phyloP scores from a whole-genome alignment of 2,329 filamentous ascomycete species.

The Mycosphaerella sp. region DNA sequence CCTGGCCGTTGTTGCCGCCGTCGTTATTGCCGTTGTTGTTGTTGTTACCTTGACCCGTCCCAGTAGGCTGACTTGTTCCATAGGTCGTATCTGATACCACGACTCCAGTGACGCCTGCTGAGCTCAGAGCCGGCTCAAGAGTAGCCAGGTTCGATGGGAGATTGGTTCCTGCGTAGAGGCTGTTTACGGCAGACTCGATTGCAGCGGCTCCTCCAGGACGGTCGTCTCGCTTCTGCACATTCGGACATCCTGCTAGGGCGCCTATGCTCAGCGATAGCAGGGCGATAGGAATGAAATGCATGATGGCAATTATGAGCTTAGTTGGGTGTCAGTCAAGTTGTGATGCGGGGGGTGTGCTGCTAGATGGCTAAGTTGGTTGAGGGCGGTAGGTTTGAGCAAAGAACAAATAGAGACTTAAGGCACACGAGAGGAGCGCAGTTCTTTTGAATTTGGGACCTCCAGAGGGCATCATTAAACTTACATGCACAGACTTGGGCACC shows the following conservation, averaged over 20 bases:
- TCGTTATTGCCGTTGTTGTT: background rate
- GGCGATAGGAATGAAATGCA: background rate
- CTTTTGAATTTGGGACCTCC: background rate
- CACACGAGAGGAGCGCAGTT: background rate
- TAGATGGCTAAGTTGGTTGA: background rate
- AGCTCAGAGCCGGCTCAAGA: constrained; percentile 10
- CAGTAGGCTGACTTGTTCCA: constrained; percentile 1
- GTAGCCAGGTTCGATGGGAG: constrained; percentile 3
- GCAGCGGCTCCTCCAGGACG: constrained; percentile 3
- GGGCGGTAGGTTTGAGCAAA: no score
- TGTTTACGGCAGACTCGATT: constrained; percentile 10
- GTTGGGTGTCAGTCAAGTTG: background rate
- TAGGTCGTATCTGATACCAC: background rate
- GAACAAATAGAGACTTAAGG: no score
- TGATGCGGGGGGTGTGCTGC: background rate
- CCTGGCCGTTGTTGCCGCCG: background rate
- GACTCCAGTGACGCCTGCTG: constrained; percentile 11
- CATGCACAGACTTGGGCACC: background rate
- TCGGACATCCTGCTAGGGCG: background rate
- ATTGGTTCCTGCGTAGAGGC: background rate
- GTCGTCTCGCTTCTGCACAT: background rate
- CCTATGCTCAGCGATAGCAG: constrained; percentile 1
- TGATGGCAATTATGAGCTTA: background rate
- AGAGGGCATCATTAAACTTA: background rate
- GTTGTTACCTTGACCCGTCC: background rate